Conservation (phyloP, 257 asterid genomes). For the Anisodus tanguticus region DNA sequence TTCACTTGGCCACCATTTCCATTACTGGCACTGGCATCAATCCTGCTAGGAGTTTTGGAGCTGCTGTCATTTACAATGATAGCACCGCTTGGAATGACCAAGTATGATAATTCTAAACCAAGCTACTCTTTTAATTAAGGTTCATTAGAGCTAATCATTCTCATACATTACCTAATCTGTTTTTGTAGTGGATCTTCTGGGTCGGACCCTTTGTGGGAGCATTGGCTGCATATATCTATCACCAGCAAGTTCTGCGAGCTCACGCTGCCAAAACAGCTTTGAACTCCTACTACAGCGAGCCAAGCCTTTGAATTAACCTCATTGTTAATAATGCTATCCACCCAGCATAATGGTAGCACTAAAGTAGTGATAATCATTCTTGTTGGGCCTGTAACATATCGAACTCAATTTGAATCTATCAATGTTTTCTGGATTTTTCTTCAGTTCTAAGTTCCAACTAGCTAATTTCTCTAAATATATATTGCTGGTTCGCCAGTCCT, state of each 20-base stretch:
- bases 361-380: background rate
- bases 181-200: constrained; percentile 37
- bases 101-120: background rate
- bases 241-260: constrained; percentile 34
- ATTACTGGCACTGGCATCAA: constrained; percentile 31
- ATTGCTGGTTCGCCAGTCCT: background rate
- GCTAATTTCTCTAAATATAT: too few species aligned
- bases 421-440: background rate
- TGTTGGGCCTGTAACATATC: background rate
- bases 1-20: constrained; percentile 27
- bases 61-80: constrained; percentile 29
- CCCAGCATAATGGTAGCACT: background rate
- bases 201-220: constrained; percentile 40
- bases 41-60: constrained; percentile 33
- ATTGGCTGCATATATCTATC: constrained; percentile 26
- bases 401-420: background rate
- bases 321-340: background rate
- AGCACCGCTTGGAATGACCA: constrained; percentile 27
- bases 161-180: background rate
- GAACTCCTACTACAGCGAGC: constrained; percentile 19
- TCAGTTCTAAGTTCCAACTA: background rate
- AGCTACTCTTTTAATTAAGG: background rate
- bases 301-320: background rate
- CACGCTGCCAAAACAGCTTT: constrained; percentile 31
- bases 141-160: background rate